These are phyloP conservation scores for Cytidiella melzeri DNA, from an alignment of 768 basidiomycete species.

Conservation along the genomic window DNA sequence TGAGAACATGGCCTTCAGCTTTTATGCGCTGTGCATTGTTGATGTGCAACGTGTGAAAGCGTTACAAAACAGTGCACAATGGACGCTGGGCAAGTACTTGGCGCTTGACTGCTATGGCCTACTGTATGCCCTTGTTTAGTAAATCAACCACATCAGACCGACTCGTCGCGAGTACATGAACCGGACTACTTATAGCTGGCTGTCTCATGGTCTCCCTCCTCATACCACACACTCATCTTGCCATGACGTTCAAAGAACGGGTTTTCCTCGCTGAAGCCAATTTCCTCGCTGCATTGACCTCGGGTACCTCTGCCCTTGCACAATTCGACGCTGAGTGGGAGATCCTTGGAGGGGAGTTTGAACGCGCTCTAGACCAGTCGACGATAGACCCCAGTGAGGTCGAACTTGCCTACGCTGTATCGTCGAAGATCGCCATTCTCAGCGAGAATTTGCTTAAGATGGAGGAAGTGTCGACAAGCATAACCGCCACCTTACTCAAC, in stretches of 20 bases:
- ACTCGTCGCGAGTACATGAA: too few species aligned
- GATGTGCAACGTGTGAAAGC: too few species aligned
- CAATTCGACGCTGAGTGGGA: constrained; percentile 11
- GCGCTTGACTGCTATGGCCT: too few species aligned
- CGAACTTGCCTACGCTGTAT: constrained; percentile 3
- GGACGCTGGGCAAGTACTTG: too few species aligned
- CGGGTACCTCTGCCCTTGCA: constrained; percentile 2
- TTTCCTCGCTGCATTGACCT: constrained; percentile 7
- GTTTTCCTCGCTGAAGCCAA: constrained; percentile 7
- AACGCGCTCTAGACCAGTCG: background rate
- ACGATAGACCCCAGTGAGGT: background rate
- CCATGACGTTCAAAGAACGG: constrained; percentile 6
- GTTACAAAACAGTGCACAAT: too few species aligned
- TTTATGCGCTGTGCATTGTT: too few species aligned
- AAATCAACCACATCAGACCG: too few species aligned
- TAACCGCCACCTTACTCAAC: background rate
- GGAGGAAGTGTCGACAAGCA: background rate
- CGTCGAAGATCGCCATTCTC: constrained; percentile 4
- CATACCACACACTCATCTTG: background rate
- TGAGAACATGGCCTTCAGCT: too few species aligned
- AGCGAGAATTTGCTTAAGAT: constrained; percentile 5
- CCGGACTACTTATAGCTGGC: too few species aligned
- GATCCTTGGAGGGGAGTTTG: constrained; percentile 5
- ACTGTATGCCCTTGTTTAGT: too few species aligned
- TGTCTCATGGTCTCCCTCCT: too few species aligned